Percentiles rank a stretch among this genome's conserved stretches.
phyloP scores from a whole-genome alignment of 140 eudicot genomes.

The Cichorium intybus region DNA sequence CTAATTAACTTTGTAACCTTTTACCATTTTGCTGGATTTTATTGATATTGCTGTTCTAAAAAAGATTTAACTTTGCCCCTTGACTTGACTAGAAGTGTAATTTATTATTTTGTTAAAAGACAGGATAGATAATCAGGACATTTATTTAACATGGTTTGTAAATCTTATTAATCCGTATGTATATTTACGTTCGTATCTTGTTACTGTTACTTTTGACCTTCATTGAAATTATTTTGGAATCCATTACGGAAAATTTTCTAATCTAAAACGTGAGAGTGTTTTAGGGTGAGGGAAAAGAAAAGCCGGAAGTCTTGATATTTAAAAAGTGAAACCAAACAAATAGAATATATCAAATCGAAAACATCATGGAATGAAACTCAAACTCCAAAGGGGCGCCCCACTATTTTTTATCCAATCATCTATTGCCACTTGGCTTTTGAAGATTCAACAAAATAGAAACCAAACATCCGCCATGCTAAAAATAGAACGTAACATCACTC shows the following conservation, averaged over 20 bases:
- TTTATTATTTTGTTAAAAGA: no score
- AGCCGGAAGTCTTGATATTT: neutral
- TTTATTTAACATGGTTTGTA: no score
- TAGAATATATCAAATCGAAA: neutral
- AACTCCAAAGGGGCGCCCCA: constrained; percentile 10
- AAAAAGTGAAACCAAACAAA: neutral
- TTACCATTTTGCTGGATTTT: no score
- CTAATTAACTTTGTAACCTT: no score
- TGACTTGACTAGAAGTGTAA: no score
- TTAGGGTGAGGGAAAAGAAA: no score
- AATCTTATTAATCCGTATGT: no score
- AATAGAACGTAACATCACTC: constrained; percentile 15
- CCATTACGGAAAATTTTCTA: neutral
- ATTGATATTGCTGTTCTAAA: no score
- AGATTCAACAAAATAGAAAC: constrained; percentile 12
- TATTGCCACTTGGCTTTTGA: constrained; percentile 24
- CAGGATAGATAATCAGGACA: no score
- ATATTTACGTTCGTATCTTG: no score
- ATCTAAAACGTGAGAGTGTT: no score
- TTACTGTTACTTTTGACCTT: neutral
- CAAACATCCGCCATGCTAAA: constrained; percentile 15
- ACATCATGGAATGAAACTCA: neutral
- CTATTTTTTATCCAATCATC: constrained; percentile 2
- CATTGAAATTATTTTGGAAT: neutral
- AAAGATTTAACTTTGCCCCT: no score